Evolutionary conservation across 2,329 filamentous ascomycete species (phyloP).

Genomic region (Aspergillus latus): DNA sequence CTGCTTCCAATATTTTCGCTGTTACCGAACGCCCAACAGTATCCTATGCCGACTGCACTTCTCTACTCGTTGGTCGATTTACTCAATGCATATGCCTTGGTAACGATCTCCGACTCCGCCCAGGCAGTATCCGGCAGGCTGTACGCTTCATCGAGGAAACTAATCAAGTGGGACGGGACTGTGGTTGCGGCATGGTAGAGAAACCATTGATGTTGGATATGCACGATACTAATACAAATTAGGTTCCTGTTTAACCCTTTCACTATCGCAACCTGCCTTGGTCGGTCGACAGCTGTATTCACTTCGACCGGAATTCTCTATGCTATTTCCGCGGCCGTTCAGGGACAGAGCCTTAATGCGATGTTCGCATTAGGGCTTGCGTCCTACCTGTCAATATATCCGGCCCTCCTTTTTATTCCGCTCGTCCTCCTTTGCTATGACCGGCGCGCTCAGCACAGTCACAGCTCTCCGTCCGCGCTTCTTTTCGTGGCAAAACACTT

Average conservation of each 20-base stretch:
- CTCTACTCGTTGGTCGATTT: constrained; percentile 82
- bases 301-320: constrained; percentile 84
- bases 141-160: constrained; percentile 75
- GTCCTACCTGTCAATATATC: constrained; percentile 89
- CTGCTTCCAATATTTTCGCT: constrained; percentile 89
- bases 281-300: constrained; percentile 83
- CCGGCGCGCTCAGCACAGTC: constrained; percentile 47
- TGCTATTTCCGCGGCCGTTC: constrained; percentile 76
- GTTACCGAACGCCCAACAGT: constrained; percentile 67
- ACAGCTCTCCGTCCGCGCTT: constrained; percentile 27
- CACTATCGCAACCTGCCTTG: constrained; percentile 85
- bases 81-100: constrained; percentile 75
- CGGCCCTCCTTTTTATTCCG: constrained; percentile 80
- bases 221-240: constrained; percentile 8
- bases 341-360: constrained; percentile 69
- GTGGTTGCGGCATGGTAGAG: constrained; percentile 76
- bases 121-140: constrained; percentile 71
- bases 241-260: constrained; percentile 95
- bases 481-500: constrained; percentile 59
- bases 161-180: constrained; percentile 70
- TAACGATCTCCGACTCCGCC: constrained; percentile 76
- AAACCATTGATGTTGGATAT: not conserved
- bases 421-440: constrained; percentile 80
- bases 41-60: constrained; percentile 72
- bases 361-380: constrained; percentile 85